Percentiles rank a stretch among this genome's conserved stretches.
phyloP scores from a whole-genome alignment of 768 basidiomycete genomes.

The Coprinopsis strossmayeri region DNA sequence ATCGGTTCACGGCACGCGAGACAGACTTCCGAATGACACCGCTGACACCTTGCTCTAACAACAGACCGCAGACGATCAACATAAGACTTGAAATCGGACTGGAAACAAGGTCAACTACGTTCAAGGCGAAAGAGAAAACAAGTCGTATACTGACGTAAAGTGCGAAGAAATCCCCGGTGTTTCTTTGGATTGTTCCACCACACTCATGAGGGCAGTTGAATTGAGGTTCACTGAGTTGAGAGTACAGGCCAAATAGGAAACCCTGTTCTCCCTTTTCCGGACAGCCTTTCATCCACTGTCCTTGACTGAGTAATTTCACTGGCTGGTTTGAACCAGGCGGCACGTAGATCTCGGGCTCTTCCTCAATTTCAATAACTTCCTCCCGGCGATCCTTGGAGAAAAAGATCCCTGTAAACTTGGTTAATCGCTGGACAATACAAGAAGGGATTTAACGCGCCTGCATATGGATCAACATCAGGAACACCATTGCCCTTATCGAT shows the following conservation, averaged over 20 bases:
- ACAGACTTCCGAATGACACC: conserved; percentile 59
- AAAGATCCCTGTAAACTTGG: conserved; percentile 60
- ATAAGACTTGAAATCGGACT: conserved; percentile 74
- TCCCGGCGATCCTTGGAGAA: conserved; percentile 92
- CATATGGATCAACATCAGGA: conserved; percentile 79
- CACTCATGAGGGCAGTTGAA: conserved; percentile 75
- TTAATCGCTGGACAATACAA: conserved; percentile 7
- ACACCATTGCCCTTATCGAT: conserved; percentile 32
- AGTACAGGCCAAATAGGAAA: conserved; percentile 81
- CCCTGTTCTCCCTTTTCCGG: conserved; percentile 90
- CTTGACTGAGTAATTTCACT: conserved; percentile 73
- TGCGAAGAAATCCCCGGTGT: conserved; percentile 76
- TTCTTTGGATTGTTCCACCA: conserved; percentile 51
- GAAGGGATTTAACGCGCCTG: conserved; percentile 40
- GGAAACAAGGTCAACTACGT: conserved; percentile 9
- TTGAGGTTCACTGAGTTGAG: conserved; percentile 55
- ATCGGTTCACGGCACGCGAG: conserved; percentile 71
- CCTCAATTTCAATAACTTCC: conserved; percentile 88
- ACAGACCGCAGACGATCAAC: conserved; percentile 53
- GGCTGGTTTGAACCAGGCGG: conserved; percentile 37
- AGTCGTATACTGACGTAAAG: conserved; percentile 56
- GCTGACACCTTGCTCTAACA: conserved; percentile 55
- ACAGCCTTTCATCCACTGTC: conserved; percentile 97
- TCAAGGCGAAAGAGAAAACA: conserved; percentile 3
- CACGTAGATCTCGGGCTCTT: conserved; percentile 52